Conservation (phyloP, 169 alveolate species). For the Plasmodium yoelii region DNA sequence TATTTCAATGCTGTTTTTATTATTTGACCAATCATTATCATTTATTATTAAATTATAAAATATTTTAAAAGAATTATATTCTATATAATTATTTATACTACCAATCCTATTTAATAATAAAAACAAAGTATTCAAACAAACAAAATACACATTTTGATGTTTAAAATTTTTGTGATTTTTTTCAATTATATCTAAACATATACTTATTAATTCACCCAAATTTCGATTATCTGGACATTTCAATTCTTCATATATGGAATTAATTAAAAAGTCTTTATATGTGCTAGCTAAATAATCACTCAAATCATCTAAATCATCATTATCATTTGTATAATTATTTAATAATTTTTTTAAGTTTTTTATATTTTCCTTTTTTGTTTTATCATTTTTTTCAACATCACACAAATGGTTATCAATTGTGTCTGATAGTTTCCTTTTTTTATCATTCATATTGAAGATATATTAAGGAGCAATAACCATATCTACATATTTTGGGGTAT, state of each 20-base stretch:
- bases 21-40: slow-evolving; percentile 20
- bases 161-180: slow-evolving; percentile 39
- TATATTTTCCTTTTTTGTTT: slow-evolving; percentile 8
- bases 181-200: slow-evolving; percentile 47
- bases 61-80: slow-evolving; percentile 11
- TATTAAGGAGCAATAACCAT: background rate
- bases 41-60: slow-evolving; percentile 23
- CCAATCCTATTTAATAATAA: slow-evolving; percentile 32
- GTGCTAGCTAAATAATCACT: slow-evolving; percentile 65
- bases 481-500: background rate
- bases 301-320: slow-evolving; percentile 41
- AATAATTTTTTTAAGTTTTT: slow-evolving; percentile 32
- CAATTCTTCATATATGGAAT: slow-evolving; percentile 46
- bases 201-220: slow-evolving; percentile 11
- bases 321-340: slow-evolving; percentile 21
- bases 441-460: slow-evolving; percentile 24
- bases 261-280: slow-evolving; percentile 41
- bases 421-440: slow-evolving; percentile 17
- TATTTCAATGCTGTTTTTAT: slow-evolving; percentile 15
- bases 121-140: slow-evolving; percentile 53
- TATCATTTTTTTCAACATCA: slow-evolving; percentile 6
- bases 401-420: background rate
- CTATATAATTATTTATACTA: slow-evolving; percentile 18
- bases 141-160: slow-evolving; percentile 48
- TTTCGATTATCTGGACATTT: slow-evolving; percentile 10